Evolutionary conservation across 352 stramenopile genomes (phyloP), one percentile per base, ranked within the genome.

Genomic region (Phytopythium boreale): DNA sequence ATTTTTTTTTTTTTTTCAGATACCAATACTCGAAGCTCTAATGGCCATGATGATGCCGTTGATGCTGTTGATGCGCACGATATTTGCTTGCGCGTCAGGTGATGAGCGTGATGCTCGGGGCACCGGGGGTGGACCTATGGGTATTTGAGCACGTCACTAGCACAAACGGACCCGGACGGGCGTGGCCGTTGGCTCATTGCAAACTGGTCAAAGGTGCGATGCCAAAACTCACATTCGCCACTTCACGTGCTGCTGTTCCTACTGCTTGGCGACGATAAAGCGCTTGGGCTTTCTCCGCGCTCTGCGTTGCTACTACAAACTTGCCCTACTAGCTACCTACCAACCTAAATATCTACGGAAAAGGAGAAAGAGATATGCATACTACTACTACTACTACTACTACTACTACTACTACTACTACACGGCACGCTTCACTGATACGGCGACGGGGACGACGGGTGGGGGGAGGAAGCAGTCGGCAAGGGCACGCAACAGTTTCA

Each of bases 401-500:
- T n/a, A n/a, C n/a, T n/a, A n/a, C n/a, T n/a, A n/a, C n/a, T n/a
- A n/a, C n/a, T n/a, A n/a, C n/a, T n/a, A n/a, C n/a, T n/a, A n/a
- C 47, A 53, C 47, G 22, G 22, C 47, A 53, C 47, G 11, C 22
- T 34, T 34, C 26, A 31, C 1, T 31, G 46, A 19, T 6, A 31
- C 46, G 50, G 29, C 50, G 26, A 39, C 50, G 10, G 26, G 49
- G 27, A 56, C 49, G 49, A 56, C 49, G 49, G 19, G 50, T 39
- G n/a, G 50, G 27, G 15, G 27, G 5, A 56, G 26, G 26, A 22
- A 56, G n/a, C 26, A 39, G 50, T 41, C 50, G 50, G 50, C 26
- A 56, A 39, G 50, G 22, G 4, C 9, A 6, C 5, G 46, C 46
- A 52, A 9, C 46, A 19, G n/a, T 1, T 71, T 90, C 71, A 93